Conservation (phyloP, 148 eudicot genomes). For the Persicaria maculosa region DNA sequence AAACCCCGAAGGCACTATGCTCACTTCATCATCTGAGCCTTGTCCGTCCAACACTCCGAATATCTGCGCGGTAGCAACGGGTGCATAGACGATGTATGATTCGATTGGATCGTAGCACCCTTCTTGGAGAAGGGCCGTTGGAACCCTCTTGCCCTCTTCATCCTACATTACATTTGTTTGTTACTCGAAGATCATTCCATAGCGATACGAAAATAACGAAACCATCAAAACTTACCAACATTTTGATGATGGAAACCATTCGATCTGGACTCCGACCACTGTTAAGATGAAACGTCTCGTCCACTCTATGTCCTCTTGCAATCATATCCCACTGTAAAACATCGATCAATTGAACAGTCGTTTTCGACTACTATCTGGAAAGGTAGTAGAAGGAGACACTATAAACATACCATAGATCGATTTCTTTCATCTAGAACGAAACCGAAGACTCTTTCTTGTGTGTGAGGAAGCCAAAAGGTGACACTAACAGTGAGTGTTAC, state of each 20-base stretch:
- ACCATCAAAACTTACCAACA: conserved; percentile 5
- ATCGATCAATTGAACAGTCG: neutral
- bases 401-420: conserved; percentile 5
- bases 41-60: neutral
- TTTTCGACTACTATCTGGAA: neutral
- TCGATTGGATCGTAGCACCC: neutral
- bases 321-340: conserved; percentile 11
- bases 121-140: conserved; percentile 7
- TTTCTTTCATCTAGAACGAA: neutral
- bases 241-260: conserved; percentile 1
- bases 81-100: conserved; percentile 7
- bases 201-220: too few species aligned
- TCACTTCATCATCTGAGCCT: neutral
- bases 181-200: too few species aligned
- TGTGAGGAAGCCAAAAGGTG: conserved; percentile 13
- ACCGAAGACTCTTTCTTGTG: neutral
- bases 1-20: conserved; percentile 2
- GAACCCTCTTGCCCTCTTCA: neutral
- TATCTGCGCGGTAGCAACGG: neutral
- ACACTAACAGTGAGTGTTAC: neutral
- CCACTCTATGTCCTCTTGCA: neutral
- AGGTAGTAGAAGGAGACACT: too few species aligned
- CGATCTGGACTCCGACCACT: neutral
- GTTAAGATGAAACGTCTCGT: neutral
- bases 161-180: neutral